Percentiles rank a stretch among this genome's conserved stretches.
phyloP scores from a whole-genome alignment of 2,329 filamentous ascomycete genomes.

The Claviceps pazoutovae region DNA sequence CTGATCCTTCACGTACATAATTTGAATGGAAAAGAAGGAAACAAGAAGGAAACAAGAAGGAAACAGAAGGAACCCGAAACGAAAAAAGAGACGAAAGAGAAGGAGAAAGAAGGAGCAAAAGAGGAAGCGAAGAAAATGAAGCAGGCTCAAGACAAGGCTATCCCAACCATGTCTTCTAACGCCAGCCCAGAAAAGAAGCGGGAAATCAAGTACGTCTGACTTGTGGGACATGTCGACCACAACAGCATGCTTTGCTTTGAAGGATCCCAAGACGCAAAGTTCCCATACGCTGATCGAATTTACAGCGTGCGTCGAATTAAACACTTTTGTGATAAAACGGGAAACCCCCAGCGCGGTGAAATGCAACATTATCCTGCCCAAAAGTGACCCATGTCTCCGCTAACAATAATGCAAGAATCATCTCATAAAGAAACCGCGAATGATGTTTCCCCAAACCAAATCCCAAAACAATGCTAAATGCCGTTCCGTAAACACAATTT shows the following conservation, averaged over 20 bases:
- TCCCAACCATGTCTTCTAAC: conserved; percentile 7
- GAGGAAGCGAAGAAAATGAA: background rate
- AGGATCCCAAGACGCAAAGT: background rate
- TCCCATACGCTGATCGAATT: background rate
- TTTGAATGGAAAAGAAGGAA: background rate
- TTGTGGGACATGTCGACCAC: conserved; percentile 7
- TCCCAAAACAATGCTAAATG: conserved; percentile 13
- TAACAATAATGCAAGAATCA: conserved; percentile 25
- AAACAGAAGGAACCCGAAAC: conserved; percentile 6
- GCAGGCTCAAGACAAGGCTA: background rate
- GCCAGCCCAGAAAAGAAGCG: conserved; percentile 8
- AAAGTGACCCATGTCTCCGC: conserved; percentile 19
- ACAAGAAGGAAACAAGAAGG: background rate
- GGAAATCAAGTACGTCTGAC: conserved; percentile 8
- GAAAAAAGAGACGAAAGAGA: background rate
- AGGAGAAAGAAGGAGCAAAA: background rate
- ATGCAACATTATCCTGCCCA: conserved; percentile 6
- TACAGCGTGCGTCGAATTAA: conserved; percentile 5
- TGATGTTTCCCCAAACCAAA: conserved; percentile 1
- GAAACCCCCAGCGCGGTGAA: conserved; percentile 5
- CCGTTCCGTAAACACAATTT: conserved; percentile 12
- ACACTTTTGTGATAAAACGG: background rate
- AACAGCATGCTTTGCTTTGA: background rate
- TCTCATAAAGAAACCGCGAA: conserved; percentile 12
- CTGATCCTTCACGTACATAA: conserved; percentile 6